Evolutionary conservation across 805 yeast genomes (phyloP).

Genomic region (Yarrowia osloensis): DNA sequence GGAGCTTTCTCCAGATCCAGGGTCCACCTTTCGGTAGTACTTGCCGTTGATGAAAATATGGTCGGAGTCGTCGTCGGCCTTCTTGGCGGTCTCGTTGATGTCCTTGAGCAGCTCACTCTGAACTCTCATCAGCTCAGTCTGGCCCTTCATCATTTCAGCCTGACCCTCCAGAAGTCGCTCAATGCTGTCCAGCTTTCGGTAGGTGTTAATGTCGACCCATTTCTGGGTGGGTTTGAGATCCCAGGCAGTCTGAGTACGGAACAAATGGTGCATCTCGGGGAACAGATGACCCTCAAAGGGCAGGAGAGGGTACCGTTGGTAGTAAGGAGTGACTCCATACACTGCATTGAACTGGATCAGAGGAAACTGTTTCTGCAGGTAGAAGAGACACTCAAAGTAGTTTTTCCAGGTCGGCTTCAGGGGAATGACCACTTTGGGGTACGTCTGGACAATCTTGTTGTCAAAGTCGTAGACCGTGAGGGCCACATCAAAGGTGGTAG

Average conservation of each 20-base stretch:
- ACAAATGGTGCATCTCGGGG: background rate
- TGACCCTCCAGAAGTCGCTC: background rate
- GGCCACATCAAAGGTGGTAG: too few species aligned
- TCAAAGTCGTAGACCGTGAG: too few species aligned
- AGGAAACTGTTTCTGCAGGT: background rate
- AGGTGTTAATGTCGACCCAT: background rate
- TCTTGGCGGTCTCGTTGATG: background rate
- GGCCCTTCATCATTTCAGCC: too few species aligned
- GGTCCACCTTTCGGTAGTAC: background rate
- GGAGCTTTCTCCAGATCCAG: background rate
- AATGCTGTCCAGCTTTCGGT: background rate
- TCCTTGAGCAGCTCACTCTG: background rate
- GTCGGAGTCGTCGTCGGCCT: too few species aligned
- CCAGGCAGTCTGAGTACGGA: background rate
- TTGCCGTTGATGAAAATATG: background rate
- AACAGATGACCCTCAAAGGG: background rate
- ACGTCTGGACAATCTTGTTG: background rate
- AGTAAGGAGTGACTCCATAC: background rate
- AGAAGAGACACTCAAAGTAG: background rate
- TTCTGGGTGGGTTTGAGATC: background rate
- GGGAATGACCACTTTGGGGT: background rate
- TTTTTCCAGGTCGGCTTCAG: background rate
- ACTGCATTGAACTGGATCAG: background rate
- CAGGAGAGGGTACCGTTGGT: background rate
- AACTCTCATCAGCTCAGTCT: background rate